Evolutionary conservation across 805 yeast species (phyloP).

Genomic region (Isabelozyma heimii): DNA sequence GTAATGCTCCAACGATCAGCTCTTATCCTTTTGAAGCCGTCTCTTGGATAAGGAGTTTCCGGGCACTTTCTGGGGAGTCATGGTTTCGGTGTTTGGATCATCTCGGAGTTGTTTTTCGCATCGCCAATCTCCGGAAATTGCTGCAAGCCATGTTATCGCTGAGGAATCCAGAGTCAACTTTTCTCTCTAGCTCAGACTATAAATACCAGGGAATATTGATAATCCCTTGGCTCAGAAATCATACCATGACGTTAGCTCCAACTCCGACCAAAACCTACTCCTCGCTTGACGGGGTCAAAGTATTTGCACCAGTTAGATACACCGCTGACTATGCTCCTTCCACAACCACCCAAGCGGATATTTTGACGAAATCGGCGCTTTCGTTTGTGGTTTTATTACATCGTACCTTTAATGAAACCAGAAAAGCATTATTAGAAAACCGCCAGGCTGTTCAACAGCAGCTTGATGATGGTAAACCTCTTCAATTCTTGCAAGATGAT

Average conservation of each 20-base stretch:
- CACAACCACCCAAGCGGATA: constrained; percentile 16
- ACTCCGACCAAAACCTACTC: not conserved
- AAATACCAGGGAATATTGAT: not conserved
- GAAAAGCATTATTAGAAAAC: constrained; percentile 11
- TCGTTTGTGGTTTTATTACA: constrained; percentile 17
- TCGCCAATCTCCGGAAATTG: too few species aligned
- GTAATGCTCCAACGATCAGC: too few species aligned
- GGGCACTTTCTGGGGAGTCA: too few species aligned
- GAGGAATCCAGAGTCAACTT: too few species aligned
- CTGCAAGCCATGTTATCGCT: too few species aligned
- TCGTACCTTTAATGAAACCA: constrained; percentile 13
- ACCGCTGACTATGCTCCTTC: constrained; percentile 8
- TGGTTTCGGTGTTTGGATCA: too few species aligned
- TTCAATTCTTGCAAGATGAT: constrained; percentile 12
- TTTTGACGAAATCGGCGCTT: constrained; percentile 14
- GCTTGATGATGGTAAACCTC: constrained; percentile 10
- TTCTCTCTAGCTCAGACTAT: not conserved
- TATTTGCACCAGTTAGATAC: constrained; percentile 10
- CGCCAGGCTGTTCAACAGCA: constrained; percentile 11
- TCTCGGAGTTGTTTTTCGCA: too few species aligned
- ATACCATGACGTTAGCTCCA: not conserved
- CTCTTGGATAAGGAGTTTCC: too few species aligned
- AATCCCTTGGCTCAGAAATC: not conserved
- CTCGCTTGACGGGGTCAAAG: constrained; percentile 7
- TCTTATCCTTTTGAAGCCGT: too few species aligned